Conservation (phyloP, 2,329 filamentous ascomycete genomes). For the Aspergillus jensenii region DNA sequence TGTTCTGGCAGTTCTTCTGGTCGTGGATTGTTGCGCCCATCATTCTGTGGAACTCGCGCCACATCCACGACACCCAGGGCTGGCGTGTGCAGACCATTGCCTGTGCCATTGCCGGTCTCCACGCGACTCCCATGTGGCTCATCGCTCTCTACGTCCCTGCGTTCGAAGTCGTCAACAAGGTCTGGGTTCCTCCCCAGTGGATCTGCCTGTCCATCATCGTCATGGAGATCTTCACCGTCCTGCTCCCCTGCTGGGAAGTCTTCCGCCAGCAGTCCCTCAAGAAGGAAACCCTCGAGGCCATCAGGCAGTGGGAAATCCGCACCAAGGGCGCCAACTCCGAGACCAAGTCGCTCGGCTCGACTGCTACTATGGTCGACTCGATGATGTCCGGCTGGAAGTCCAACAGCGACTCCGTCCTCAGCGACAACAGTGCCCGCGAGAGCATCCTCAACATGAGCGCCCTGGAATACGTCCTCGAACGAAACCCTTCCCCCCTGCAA, state of each 20-base stretch:
- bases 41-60: constrained; percentile 60
- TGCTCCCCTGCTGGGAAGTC: constrained; percentile 63
- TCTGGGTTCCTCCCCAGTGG: constrained; percentile 63
- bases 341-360: constrained; percentile 28
- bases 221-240: constrained; percentile 64
- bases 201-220: constrained; percentile 61
- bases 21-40: constrained; percentile 21
- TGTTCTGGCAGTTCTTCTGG: constrained; percentile 34
- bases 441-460: constrained; percentile 61
- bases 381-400: constrained; percentile 29
- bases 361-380: constrained; percentile 30
- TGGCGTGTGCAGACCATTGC: constrained; percentile 65
- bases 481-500: constrained; percentile 60
- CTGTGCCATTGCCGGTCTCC: constrained; percentile 53
- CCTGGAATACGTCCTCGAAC: constrained; percentile 60
- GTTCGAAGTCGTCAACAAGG: constrained; percentile 54
- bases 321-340: constrained; percentile 25
- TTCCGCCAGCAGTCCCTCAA: constrained; percentile 34
- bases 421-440: constrained; percentile 37
- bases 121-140: constrained; percentile 67
- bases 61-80: constrained; percentile 64
- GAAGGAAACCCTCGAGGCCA: constrained; percentile 36
- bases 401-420: constrained; percentile 39
- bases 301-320: constrained; percentile 40
- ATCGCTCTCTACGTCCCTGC: constrained; percentile 53